phyloP scores from a whole-genome alignment of 306 rosid species.

The Rosa persica region DNA sequence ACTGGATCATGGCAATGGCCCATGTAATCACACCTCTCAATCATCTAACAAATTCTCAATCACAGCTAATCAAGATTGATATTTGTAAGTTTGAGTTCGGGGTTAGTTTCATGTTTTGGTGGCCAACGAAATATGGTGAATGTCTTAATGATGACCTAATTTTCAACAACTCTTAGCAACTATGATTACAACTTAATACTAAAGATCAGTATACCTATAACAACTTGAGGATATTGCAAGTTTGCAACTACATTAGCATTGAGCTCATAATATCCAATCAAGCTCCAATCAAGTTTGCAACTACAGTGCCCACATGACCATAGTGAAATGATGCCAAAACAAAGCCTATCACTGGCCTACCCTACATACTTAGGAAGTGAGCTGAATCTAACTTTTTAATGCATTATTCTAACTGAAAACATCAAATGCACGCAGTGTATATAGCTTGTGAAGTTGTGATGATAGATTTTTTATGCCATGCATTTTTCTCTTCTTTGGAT shows the following conservation, averaged over 20 bases:
- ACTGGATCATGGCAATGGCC: not conserved
- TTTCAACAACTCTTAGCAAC: conserved; percentile 3
- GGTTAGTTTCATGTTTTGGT: conserved; percentile 3
- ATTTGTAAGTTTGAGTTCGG: not conserved
- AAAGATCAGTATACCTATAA: not conserved
- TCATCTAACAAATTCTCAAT: not conserved
- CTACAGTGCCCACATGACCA: not conserved
- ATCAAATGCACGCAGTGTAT: too few relatives aligned
- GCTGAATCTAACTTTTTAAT: too few relatives aligned
- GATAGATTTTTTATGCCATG: too few relatives aligned
- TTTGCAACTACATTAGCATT: not conserved
- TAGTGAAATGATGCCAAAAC: not conserved
- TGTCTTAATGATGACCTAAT: conserved; percentile 6
- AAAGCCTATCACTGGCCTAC: too few relatives aligned
- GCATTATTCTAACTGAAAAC: too few relatives aligned
- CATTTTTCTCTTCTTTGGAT: too few relatives aligned
- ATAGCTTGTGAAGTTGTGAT: too few relatives aligned
- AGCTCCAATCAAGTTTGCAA: not conserved
- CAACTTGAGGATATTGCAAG: not conserved
- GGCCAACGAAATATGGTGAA: conserved; percentile 9
- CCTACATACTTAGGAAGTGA: too few relatives aligned
- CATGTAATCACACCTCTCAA: not conserved
- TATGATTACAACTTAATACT: not conserved
- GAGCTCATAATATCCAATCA: not conserved
- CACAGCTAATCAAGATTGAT: not conserved